These are phyloP conservation scores for Dioscorea dumetorum DNA, from an alignment of 106 monocot genomes.

Conservation along the genomic window DNA sequence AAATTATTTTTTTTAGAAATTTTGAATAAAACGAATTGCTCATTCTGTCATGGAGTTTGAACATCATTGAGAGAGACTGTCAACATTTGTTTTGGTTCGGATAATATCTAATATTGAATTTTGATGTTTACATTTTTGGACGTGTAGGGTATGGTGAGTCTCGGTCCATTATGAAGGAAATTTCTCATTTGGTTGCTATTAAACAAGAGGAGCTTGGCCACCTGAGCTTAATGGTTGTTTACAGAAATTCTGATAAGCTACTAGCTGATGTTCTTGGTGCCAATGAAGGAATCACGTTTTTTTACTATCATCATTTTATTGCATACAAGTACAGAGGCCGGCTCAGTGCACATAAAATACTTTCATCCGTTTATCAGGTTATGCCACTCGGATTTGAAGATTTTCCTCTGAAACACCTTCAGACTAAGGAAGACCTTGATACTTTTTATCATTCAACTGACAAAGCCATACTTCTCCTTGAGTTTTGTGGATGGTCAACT, in stretches of 20 bases:
- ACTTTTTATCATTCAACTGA: conserved; percentile 68
- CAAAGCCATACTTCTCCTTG: conserved; percentile 70
- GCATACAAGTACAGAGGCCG: conserved; percentile 68
- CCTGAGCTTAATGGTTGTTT: conserved; percentile 71
- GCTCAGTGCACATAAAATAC: conserved; percentile 53
- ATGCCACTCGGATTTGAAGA: conserved; percentile 52
- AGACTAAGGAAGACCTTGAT: conserved; percentile 50
- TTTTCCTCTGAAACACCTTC: conserved; percentile 50
- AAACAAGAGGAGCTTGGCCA: conserved; percentile 27
- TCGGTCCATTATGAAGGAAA: conserved; percentile 66
- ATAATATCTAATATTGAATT: not conserved
- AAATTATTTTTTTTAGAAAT: too few species aligned
- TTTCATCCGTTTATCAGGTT: conserved; percentile 52
- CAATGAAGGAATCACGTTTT: conserved; percentile 50
- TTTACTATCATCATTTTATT: conserved; percentile 57
- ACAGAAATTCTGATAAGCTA: conserved; percentile 75
- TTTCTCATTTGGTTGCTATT: conserved; percentile 24
- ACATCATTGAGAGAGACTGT: too few species aligned
- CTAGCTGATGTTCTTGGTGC: conserved; percentile 70
- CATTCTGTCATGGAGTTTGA: too few species aligned
- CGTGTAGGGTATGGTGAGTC: conserved; percentile 89
- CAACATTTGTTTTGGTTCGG: too few species aligned
- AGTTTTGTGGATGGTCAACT: conserved; percentile 92
- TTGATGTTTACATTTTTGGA: not conserved
- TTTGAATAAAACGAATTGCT: too few species aligned